phyloP scores from a whole-genome alignment of 306 rosid species.

The Arachis hypogaea region DNA sequence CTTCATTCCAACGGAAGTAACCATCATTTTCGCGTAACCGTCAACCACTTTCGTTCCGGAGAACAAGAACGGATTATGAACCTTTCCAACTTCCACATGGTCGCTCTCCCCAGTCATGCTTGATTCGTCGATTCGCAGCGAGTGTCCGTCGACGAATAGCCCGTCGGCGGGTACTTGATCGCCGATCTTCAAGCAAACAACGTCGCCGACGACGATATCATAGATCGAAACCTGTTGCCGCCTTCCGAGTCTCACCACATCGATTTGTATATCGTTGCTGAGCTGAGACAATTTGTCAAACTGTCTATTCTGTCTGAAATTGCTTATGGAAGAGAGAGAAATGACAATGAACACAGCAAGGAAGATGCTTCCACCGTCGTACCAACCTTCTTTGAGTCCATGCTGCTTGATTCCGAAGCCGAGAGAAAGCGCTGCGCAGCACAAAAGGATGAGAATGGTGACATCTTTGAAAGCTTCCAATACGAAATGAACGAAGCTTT shows the following conservation, averaged over 20 bases:
- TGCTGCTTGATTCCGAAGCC: slow-evolving; percentile 46
- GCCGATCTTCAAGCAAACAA: slow-evolving; percentile 46
- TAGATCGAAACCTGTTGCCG: slow-evolving; percentile 30
- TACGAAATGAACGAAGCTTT: slow-evolving; percentile 33
- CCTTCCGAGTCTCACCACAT: slow-evolving; percentile 28
- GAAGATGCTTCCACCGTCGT: slow-evolving; percentile 49
- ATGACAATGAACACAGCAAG: slow-evolving; percentile 45
- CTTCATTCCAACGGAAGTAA: slow-evolving; percentile 48
- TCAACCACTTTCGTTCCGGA: slow-evolving; percentile 48
- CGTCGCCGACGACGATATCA: slow-evolving; percentile 42
- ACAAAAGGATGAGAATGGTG: slow-evolving; percentile 43
- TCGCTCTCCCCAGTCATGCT: slow-evolving; percentile 50
- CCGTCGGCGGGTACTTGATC: slow-evolving; percentile 49
- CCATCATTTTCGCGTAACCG: slow-evolving; percentile 46
- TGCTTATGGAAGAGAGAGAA: slow-evolving; percentile 42
- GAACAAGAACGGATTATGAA: slow-evolving; percentile 33
- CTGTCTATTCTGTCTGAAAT: slow-evolving; percentile 40
- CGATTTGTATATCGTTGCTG: slow-evolving; percentile 44
- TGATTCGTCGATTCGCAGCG: slow-evolving; percentile 41
- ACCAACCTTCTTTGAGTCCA: slow-evolving; percentile 51
- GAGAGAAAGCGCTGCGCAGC: slow-evolving; percentile 44
- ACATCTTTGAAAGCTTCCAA: slow-evolving; percentile 44
- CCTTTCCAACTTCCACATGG: slow-evolving; percentile 34
- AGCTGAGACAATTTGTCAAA: slow-evolving; percentile 45
- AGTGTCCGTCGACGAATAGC: slow-evolving; percentile 43